These are phyloP conservation scores for Yarrowia sp. DNA, from an alignment of 805 yeast genomes.

Conservation along the genomic window DNA sequence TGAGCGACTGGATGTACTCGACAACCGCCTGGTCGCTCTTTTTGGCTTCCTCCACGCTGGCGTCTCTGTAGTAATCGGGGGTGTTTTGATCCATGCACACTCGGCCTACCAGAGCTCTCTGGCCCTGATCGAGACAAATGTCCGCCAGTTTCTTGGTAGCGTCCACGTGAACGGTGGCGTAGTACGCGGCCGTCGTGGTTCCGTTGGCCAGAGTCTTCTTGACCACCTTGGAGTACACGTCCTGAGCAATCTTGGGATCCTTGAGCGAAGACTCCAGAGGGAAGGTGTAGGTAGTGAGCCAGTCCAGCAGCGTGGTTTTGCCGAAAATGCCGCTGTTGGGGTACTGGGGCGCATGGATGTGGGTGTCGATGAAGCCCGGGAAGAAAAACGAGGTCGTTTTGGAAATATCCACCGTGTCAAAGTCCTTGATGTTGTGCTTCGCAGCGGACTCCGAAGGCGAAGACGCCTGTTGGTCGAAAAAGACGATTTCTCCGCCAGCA, in stretches of 20 bases:
- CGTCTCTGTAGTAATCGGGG: constrained; percentile 69
- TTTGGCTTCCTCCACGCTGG: constrained; percentile 62
- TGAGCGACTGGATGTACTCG: constrained; percentile 60
- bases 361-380: constrained; percentile 85
- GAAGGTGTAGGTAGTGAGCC: constrained; percentile 89
- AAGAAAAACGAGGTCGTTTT: constrained; percentile 60
- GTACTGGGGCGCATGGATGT: constrained; percentile 84
- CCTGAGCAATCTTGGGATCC: constrained; percentile 60
- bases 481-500: constrained; percentile 61
- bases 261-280: constrained; percentile 78
- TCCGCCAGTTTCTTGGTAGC: constrained; percentile 82
- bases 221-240: constrained; percentile 73
- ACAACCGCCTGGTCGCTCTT: constrained; percentile 63
- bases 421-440: constrained; percentile 41
- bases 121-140: constrained; percentile 69
- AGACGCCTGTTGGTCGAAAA: constrained; percentile 47
- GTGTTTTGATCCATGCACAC: constrained; percentile 92
- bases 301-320: constrained; percentile 81
- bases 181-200: constrained; percentile 91
- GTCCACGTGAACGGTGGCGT: constrained; percentile 82
- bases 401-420: constrained; percentile 37
- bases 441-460: constrained; percentile 44
- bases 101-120: constrained; percentile 88
- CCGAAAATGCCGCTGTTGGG: constrained; percentile 87
- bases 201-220: constrained; percentile 75